Evolutionary conservation across 768 basidiomycete genomes (phyloP).

Genomic region (Wakefieldia striispora): DNA sequence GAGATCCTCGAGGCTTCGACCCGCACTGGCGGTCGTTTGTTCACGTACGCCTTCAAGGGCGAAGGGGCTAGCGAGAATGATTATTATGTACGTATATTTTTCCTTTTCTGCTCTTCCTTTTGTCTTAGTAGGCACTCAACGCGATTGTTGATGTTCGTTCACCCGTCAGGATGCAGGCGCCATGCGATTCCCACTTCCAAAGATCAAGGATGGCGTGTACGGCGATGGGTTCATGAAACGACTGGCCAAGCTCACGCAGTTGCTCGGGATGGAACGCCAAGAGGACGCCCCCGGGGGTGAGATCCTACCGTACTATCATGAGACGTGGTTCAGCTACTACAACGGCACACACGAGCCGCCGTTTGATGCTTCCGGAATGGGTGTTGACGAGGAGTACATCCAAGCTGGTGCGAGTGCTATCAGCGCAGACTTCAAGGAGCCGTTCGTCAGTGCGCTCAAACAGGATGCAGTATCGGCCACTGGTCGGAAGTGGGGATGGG

Average conservation of each 20-base stretch:
- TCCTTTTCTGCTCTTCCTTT: no score
- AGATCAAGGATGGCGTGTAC: constrained; percentile 7
- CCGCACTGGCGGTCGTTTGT: constrained; percentile 43
- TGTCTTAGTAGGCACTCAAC: no score
- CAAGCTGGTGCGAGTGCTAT: constrained; percentile 19
- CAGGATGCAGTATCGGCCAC: constrained; percentile 15
- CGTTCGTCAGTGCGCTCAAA: constrained; percentile 19
- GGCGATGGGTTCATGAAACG: constrained; percentile 31
- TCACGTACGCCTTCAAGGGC: constrained; percentile 39
- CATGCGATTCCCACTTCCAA: constrained; percentile 35
- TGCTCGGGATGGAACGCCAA: constrained; percentile 22
- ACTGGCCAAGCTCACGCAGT: constrained; percentile 30
- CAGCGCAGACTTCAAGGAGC: constrained; percentile 10
- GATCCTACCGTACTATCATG: constrained; percentile 20
- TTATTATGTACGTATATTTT: constrained; percentile 29
- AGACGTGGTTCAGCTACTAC: constrained; percentile 5
- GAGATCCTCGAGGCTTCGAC: constrained; percentile 43
- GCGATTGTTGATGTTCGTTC: no score
- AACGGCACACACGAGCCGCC: constrained; percentile 5
- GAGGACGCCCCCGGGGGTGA: constrained; percentile 14
- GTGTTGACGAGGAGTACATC: constrained; percentile 7
- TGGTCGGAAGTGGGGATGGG: constrained; percentile 22
- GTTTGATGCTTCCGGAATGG: constrained; percentile 10
- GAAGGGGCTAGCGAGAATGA: constrained; percentile 24
- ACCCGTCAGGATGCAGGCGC: constrained; percentile 33